A percentile compares a stretch with the other conserved stretches of the same genome.
Conservation (phyloP, 176 grass and related monocot genomes). For the Oryza nivara region DNA sequence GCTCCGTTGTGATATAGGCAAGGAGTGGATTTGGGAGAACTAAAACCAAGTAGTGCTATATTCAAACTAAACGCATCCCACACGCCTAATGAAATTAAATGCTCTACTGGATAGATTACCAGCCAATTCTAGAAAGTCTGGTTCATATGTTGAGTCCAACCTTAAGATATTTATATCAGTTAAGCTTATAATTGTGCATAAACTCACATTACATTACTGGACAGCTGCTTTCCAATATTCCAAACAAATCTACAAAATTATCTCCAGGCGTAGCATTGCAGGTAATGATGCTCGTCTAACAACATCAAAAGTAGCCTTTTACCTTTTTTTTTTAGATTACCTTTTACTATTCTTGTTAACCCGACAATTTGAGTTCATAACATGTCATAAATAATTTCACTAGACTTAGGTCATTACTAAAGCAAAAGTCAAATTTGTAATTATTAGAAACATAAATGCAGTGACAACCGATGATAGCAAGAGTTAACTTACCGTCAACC, state of each 20-base stretch:
- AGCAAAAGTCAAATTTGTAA: background rate
- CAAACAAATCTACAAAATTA: conserved; percentile 8
- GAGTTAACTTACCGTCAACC: conserved; percentile 78
- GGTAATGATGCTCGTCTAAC: background rate
- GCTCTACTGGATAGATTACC: background rate
- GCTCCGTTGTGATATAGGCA: background rate
- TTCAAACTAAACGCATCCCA: background rate
- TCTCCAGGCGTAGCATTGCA: background rate
- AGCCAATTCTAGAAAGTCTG: background rate
- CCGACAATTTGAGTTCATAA: conserved; percentile 1
- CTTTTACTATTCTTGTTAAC: background rate
- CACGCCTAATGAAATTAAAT: background rate
- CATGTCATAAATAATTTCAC: background rate
- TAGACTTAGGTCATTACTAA: background rate
- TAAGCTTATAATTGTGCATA: background rate
- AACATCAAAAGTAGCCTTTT: background rate
- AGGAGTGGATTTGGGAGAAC: background rate
- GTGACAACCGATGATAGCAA: conserved; percentile 24
- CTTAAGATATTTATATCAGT: background rate
- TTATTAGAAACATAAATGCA: background rate
- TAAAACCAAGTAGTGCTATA: background rate
- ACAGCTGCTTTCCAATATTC: background rate
- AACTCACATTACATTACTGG: background rate
- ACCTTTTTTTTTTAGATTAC: background rate
- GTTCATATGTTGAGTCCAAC: background rate